Conservation (phyloP, 148 eudicot species). For the Fagopyrum homotropicum region DNA sequence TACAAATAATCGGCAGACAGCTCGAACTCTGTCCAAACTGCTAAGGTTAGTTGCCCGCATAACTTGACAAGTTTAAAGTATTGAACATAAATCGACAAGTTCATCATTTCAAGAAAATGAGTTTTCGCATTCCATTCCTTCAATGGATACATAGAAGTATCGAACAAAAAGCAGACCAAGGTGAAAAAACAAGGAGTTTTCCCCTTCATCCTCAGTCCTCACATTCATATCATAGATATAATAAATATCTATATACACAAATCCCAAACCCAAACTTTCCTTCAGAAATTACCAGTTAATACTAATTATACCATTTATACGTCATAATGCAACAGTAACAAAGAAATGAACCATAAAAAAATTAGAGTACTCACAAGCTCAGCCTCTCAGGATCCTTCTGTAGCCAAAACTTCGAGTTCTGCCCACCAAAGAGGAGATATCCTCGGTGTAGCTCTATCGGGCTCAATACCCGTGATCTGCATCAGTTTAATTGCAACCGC, state of each 20-base stretch:
- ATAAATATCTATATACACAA: neutral
- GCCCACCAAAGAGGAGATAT: constrained; percentile 94
- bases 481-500: constrained; percentile 44
- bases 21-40: too few relatives aligned
- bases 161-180: constrained; percentile 10
- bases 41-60: too few relatives aligned
- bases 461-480: constrained; percentile 53
- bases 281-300: neutral
- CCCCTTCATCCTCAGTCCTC: neutral
- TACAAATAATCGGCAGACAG: too few relatives aligned
- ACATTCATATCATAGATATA: neutral
- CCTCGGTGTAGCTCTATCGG: constrained; percentile 66
- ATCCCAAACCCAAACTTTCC: constrained; percentile 5
- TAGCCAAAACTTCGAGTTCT: constrained; percentile 70
- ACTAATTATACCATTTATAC: constrained; percentile 9
- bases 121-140: neutral
- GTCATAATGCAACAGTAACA: neutral
- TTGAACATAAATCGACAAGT: neutral
- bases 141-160: neutral
- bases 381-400: constrained; percentile 27
- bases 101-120: neutral
- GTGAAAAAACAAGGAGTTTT: constrained; percentile 5
- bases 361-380: neutral
- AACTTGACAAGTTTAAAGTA: too few relatives aligned
- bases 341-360: neutral